phyloP scores from a whole-genome alignment of 176 grass and related monocot species.

The Carex parvula region DNA sequence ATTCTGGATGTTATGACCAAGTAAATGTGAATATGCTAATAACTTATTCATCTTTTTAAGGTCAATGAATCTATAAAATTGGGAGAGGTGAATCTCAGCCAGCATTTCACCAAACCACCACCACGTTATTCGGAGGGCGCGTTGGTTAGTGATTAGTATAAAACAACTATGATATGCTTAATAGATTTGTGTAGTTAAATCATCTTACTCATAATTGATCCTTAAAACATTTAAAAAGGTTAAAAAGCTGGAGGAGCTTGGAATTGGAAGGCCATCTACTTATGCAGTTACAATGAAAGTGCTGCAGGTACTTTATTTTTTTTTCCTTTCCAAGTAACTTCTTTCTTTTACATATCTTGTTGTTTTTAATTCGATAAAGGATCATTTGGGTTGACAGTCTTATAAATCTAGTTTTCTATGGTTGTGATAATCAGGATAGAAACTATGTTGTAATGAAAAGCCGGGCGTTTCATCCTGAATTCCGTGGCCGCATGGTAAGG shows the following conservation, averaged over 20 bases:
- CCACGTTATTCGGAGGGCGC: slow-evolving; percentile 73
- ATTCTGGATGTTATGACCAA: neutral
- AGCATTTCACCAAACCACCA: slow-evolving; percentile 83
- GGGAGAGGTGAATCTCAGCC: slow-evolving; percentile 48
- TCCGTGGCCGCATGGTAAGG: slow-evolving; percentile 94
- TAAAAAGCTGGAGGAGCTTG: slow-evolving; percentile 97
- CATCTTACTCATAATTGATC: slow-evolving; percentile 10
- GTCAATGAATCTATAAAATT: slow-evolving; percentile 51
- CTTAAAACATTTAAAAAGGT: slow-evolving; percentile 42
- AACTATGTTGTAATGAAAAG: slow-evolving; percentile 67
- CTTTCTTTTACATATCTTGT: neutral
- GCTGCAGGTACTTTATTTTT: slow-evolving; percentile 50
- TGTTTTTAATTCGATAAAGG: neutral
- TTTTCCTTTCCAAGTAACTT: neutral
- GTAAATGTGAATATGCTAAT: neutral
- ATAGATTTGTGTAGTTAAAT: slow-evolving; percentile 3
- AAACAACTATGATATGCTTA: slow-evolving; percentile 18
- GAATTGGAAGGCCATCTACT: slow-evolving; percentile 95
- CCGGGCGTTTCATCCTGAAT: slow-evolving; percentile 76
- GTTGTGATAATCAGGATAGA: slow-evolving; percentile 65
- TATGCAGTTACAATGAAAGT: slow-evolving; percentile 95
- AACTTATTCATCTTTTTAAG: slow-evolving; percentile 40
- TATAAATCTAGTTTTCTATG: slow-evolving; percentile 35
- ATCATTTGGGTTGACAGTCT: slow-evolving; percentile 13
- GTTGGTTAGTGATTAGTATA: slow-evolving; percentile 54